Base-by-base conservation (phyloP, 148 eudicot species). In the Fagopyrum homotropicum region DNA sequence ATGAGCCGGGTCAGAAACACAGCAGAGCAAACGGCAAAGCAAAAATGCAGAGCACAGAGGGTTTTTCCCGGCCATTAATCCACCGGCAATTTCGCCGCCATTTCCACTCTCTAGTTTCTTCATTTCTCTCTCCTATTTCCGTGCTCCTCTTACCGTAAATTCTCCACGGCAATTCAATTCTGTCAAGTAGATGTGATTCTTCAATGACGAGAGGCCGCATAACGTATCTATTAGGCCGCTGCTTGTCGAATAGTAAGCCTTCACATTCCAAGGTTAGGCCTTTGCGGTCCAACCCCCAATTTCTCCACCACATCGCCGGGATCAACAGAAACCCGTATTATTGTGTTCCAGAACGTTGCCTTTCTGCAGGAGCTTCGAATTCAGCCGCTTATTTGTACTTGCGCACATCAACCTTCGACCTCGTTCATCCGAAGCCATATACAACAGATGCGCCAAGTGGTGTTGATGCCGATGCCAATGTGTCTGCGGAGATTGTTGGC, bases 141-240 rank as follows among this genome's bases (percentile, higher is more conserved):
- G 14, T 61, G 40, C 9, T 60, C 66, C 66, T 26, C 11, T 19
- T 60, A 19, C 7, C 29, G 22, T 5, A 6, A 56, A 17, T n/a
- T 19, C n/a, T 4, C 29, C 63, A 9, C 30, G 12, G 7, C 30
- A 57, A 57, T n/a, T n/a, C 26, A n/a, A 17, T 61, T 40, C 70
- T 64, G 45, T 14, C 0, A 26, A 29, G 7, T 66, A 14, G 47
- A 66, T 43, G 71, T 6, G 17, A 66, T 63, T 66, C 71, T 66
- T 40, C 71, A 40, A 66, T 66, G 71, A 17, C 71, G 47, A 66
- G 47, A 40, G 71, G 71, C 19, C 71, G 71, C 15, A 40, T 66
- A 35, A 15, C 71, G 19, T 66, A 66, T 66, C 71, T 66, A 40
- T 4, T 66, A 9, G 46, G 71, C 71, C 46, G 71, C 17, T 66